Base-by-base conservation (phyloP, 305 asterid genomes). In the Nicotiana rustica region DNA sequence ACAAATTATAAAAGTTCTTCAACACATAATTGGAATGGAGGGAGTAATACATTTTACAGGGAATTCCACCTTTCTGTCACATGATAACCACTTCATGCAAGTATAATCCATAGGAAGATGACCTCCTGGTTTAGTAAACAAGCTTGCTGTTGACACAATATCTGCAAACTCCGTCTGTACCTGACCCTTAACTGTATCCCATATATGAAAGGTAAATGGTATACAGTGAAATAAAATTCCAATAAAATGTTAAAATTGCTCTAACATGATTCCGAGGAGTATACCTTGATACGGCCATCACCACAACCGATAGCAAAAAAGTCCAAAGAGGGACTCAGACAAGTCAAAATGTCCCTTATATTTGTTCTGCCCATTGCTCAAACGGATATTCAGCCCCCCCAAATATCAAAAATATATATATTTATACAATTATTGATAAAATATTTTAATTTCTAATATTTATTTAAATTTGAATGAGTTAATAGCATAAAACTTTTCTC, bases 61-160 rank as follows among this genome's bases (percentile, higher is more conserved):
- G 13, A 52, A 75, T 29, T 52, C 13, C 21, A 95, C 99, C 94
- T 91, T 93, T 86, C 86, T 92, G 62, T 89, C 96, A 78, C 89
- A 83, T 73, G 93, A 89, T 83, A 96, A 67, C 98, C 99, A 95
- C 85, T 91, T 89, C 99, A 96, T 91, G 86, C 99, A 93, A 52
- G 95, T 96, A 83, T 96, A 96, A 83, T 95, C 99, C 89, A 96
- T 88, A 19, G 99, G 93, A 80, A 96, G 98, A 83, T 92, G 97
- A 75, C 98, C 97, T 82, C 90, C 96, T 80, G 86, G 83, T 60
- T 90, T 91, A 60, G 86, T 84, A 36, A 96, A 88, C 64, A 91
- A 83, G 68, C 86, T 81, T 0, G 76, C 49, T n/a, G 89, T 68
- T 17, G 95, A 88, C 81, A 88, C 90, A 84, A 95, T 85, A 82